Evolutionary conservation across 1,139 yeast genomes (phyloP).

Genomic region (Taiozyma sp.): DNA sequence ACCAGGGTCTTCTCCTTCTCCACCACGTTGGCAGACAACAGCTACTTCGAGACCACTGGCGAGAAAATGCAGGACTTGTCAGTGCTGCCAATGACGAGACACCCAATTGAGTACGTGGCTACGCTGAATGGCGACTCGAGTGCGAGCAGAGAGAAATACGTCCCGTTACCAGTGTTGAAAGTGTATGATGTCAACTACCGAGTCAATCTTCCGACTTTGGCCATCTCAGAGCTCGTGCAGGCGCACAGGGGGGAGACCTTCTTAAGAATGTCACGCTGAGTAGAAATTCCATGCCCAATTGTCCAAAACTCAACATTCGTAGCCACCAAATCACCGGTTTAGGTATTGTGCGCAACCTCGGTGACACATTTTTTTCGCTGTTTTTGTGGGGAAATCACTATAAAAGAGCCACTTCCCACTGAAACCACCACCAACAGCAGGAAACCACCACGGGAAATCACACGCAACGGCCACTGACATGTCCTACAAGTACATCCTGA

Average conservation of each 20-base stretch:
- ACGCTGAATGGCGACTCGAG: slow-evolving; percentile 20
- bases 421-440: neutral
- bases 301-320: neutral
- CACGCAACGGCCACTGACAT: neutral
- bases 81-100: slow-evolving; percentile 59
- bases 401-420: neutral
- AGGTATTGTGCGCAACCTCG: neutral
- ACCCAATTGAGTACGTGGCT: slow-evolving; percentile 36
- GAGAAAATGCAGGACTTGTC: slow-evolving; percentile 33
- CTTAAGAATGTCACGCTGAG: slow-evolving; percentile 1
- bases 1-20: slow-evolving; percentile 62
- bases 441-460: neutral
- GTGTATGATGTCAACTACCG: slow-evolving; percentile 66
- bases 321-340: neutral
- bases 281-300: no score
- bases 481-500: slow-evolving; percentile 34
- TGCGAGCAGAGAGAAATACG: slow-evolving; percentile 26
- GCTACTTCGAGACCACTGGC: slow-evolving; percentile 30
- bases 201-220: slow-evolving; percentile 52
- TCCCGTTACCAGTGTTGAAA: slow-evolving; percentile 46
- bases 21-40: slow-evolving; percentile 36
- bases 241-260: slow-evolving; percentile 18
- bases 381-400: neutral
- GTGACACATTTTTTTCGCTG: neutral
- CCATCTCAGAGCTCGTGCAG: slow-evolving; percentile 14